Percentiles rank a stretch among this genome's conserved stretches.
These are phyloP conservation scores for Spiromastix sp. DNA, from an alignment of 2,329 filamentous ascomycete species.

Conservation along the genomic window DNA sequence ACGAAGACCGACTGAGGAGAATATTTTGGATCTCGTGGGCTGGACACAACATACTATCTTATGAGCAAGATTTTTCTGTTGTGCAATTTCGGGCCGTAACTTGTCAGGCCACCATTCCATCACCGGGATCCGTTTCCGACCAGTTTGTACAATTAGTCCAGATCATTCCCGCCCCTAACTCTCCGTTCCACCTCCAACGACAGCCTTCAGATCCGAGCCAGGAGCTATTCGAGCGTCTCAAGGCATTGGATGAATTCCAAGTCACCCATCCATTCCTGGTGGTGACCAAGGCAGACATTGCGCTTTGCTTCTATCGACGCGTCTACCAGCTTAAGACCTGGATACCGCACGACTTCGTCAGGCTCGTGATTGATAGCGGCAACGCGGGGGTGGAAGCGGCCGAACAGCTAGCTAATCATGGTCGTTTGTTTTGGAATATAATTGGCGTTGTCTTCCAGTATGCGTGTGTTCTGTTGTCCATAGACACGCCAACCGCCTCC, in stretches of 20 bases:
- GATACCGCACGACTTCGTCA: too few relatives aligned
- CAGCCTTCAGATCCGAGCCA: constrained; percentile 11
- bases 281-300: constrained; percentile 21
- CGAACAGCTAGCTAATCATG: too few relatives aligned
- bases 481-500: too few relatives aligned
- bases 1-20: constrained; percentile 20
- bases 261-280: constrained; percentile 19
- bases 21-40: constrained; percentile 27
- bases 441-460: too few relatives aligned
- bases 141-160: constrained; percentile 19
- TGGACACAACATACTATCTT: constrained; percentile 22
- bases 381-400: too few relatives aligned
- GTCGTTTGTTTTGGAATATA: too few relatives aligned
- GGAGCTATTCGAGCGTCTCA: constrained; percentile 19
- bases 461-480: too few relatives aligned
- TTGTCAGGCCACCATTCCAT: constrained; percentile 14
- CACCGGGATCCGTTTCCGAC: constrained; percentile 16
- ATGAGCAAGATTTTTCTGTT: constrained; percentile 25
- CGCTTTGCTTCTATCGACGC: constrained; percentile 24
- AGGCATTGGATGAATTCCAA: constrained; percentile 10
- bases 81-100: constrained; percentile 18
- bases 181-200: constrained; percentile 14
- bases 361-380: too few relatives aligned
- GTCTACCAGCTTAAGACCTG: constrained; percentile 19
- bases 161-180: too few relatives aligned